Conservation (phyloP, 768 basidiomycete species). For the Tulasnella sp. region DNA sequence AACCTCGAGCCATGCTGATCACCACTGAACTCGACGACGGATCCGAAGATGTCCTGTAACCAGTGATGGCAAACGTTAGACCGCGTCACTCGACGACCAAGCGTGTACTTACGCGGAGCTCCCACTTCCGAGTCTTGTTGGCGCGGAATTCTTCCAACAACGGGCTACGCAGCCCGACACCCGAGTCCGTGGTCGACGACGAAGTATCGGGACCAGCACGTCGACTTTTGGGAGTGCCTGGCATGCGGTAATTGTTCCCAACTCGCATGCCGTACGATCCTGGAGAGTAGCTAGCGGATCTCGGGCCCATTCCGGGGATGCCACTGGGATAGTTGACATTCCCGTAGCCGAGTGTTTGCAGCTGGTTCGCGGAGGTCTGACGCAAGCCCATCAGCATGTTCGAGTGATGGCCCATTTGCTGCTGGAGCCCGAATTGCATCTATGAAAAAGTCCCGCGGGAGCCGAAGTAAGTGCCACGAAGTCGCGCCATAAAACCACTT, state of each 20-base stretch:
- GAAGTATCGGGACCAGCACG: not conserved
- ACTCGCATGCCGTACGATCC: not conserved
- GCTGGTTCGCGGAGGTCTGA: constrained; percentile 19
- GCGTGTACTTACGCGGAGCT: constrained; percentile 45
- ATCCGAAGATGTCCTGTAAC: constrained; percentile 68
- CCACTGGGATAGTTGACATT: not conserved
- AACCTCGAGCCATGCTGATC: constrained; percentile 99
- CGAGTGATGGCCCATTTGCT: constrained; percentile 26
- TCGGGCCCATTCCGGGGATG: not conserved
- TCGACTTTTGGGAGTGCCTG: not conserved
- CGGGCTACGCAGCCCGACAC: constrained; percentile 41
- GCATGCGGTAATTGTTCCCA: not conserved
- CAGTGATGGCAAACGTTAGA: not conserved
- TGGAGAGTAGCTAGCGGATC: not conserved
- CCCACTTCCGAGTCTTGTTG: constrained; percentile 72
- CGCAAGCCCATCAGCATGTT: constrained; percentile 31
- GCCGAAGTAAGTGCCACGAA: not conserved
- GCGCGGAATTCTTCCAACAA: constrained; percentile 76
- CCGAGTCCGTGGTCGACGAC: constrained; percentile 7
- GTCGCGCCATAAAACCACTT: not conserved
- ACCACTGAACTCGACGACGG: constrained; percentile 80
- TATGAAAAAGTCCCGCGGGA: not conserved
- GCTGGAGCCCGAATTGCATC: constrained; percentile 33
- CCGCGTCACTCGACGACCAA: not conserved
- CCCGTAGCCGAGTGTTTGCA: not conserved